phyloP scores from a whole-genome alignment of 768 basidiomycete species.

The Hericium rajendrae region DNA sequence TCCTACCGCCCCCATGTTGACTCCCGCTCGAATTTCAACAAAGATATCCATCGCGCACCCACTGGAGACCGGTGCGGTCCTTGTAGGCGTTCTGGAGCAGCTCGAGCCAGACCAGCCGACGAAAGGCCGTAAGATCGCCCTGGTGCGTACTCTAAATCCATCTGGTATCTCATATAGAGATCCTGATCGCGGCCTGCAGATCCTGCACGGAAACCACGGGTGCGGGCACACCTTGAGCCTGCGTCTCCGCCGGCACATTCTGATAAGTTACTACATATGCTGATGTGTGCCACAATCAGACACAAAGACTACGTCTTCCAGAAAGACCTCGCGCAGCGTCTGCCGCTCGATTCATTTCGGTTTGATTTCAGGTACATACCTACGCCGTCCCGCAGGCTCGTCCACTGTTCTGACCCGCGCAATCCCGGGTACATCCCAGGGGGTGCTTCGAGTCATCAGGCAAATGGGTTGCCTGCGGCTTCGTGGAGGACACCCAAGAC shows the following conservation, averaged over 20 bases:
- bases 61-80: not conserved
- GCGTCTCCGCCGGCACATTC: not conserved
- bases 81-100: slow-evolving; percentile 6
- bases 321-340: slow-evolving; percentile 50
- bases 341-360: slow-evolving; percentile 74
- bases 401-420: not conserved
- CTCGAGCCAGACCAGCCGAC: slow-evolving; percentile 1
- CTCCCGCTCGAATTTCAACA: not conserved
- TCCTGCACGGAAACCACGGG: slow-evolving; percentile 72
- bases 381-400: not conserved
- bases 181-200: slow-evolving; percentile 30
- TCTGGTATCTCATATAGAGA: not conserved
- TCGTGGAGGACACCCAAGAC: slow-evolving; percentile 57
- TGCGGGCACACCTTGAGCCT: slow-evolving; percentile 26
- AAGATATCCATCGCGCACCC: slow-evolving; percentile 2
- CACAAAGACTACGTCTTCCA: slow-evolving; percentile 84
- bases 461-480: slow-evolving; percentile 47
- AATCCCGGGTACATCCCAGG: slow-evolving; percentile 24
- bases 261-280: not conserved
- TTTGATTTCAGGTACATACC: slow-evolving; percentile 72
- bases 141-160: slow-evolving; percentile 3
- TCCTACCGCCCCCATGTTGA: slow-evolving; percentile 10
- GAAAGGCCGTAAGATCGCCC: slow-evolving; percentile 2
- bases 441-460: slow-evolving; percentile 75
- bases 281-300: slow-evolving; percentile 25